Conservation (phyloP, 768 basidiomycete genomes). For the Dentipellis sp. region DNA sequence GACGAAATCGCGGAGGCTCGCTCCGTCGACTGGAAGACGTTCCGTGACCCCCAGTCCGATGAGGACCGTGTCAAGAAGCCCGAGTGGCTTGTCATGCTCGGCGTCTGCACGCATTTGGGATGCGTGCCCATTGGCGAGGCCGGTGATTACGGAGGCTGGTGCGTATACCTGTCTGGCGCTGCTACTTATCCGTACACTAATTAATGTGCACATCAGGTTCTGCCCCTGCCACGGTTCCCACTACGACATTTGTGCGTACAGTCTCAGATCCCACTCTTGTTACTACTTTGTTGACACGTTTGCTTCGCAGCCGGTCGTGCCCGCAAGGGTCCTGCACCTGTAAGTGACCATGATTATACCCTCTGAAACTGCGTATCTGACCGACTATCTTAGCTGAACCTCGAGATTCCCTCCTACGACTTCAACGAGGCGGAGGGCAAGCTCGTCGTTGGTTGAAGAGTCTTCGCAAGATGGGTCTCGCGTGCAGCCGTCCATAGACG, state of each 20-base stretch:
- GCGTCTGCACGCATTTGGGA: constrained; percentile 95
- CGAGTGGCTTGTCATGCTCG: constrained; percentile 91
- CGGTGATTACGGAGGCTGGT: constrained; percentile 98
- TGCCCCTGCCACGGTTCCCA: constrained; percentile 99
- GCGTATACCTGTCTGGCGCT: constrained; percentile 19
- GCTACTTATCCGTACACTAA: background rate
- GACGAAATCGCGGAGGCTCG: constrained; percentile 93
- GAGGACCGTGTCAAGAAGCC: constrained; percentile 86
- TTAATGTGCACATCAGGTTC: constrained; percentile 44
- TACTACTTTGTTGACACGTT: constrained; percentile 6
- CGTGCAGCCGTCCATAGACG: background rate
- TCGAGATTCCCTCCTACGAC: constrained; percentile 85
- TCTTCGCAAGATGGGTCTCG: background rate
- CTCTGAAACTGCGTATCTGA: background rate
- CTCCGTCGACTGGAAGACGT: constrained; percentile 67
- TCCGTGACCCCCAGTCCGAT: constrained; percentile 91
- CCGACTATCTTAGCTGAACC: constrained; percentile 57
- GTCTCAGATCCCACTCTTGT: constrained; percentile 2
- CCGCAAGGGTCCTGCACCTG: constrained; percentile 94
- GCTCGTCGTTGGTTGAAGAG: constrained; percentile 66
- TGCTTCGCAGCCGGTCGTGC: constrained; percentile 70
- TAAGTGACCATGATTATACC: constrained; percentile 30
- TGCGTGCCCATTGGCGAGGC: constrained; percentile 98
- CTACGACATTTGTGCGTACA: constrained; percentile 81
- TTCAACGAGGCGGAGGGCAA: constrained; percentile 86